These are phyloP conservation scores for Dothistroma pini DNA, from an alignment of 2,329 filamentous ascomycete genomes.

Conservation along the genomic window DNA sequence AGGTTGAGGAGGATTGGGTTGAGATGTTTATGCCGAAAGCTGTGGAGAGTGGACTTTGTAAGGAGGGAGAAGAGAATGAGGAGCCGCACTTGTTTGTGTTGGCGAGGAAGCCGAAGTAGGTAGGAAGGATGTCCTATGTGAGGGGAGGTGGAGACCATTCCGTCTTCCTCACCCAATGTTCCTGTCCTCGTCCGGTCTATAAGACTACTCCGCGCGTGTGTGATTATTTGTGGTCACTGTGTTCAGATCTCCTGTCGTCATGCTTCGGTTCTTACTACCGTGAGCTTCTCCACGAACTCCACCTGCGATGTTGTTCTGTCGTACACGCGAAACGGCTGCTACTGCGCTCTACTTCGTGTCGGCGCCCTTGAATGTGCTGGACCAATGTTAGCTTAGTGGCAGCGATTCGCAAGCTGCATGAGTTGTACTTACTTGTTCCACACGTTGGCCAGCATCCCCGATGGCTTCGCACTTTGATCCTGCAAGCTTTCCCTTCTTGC, in stretches of 20 bases:
- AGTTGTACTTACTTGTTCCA: conserved; percentile 3
- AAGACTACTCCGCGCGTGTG: background rate
- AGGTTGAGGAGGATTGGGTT: conserved; percentile 11
- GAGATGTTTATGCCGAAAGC: conserved; percentile 10
- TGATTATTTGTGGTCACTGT: no score
- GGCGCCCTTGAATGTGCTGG: background rate
- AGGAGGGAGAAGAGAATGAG: conserved; percentile 6
- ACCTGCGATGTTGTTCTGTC: no score
- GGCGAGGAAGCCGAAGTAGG: conserved; percentile 10
- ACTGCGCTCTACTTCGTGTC: background rate
- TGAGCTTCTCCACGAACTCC: no score
- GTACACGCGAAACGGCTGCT: background rate
- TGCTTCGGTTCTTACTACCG: no score
- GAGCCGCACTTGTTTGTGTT: conserved; percentile 14
- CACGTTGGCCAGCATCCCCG: conserved; percentile 1
- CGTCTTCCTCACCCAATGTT: background rate
- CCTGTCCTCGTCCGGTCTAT: background rate
- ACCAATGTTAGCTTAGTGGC: background rate
- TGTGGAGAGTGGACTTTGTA: conserved; percentile 13
- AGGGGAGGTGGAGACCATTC: no score
- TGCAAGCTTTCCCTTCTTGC: conserved; percentile 2
- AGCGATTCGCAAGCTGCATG: no score
- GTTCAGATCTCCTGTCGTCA: no score
- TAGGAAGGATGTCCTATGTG: no score
- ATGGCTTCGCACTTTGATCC: conserved; percentile 3